These are phyloP conservation scores for Wallacemonas sp. DNA, from an alignment of 208 protist genomes.

Conservation along the genomic window DNA sequence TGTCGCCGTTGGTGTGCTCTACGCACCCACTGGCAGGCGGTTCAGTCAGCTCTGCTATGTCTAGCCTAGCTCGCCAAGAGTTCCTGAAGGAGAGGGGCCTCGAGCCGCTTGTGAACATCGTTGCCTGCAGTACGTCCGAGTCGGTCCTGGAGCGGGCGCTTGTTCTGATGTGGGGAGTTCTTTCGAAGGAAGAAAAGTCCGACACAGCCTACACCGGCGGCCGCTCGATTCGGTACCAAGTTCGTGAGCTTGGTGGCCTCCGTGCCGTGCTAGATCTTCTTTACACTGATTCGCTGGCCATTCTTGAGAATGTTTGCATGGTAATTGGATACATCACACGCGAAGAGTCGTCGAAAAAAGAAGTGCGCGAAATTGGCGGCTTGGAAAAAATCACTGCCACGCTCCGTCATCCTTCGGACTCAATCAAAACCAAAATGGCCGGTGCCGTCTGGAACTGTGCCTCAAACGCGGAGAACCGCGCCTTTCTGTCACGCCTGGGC, in stretches of 20 bases:
- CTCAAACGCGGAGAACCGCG: conserved; percentile 89
- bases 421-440: conserved; percentile 92
- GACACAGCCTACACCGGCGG: conserved; percentile 45
- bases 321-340: conserved; percentile 94
- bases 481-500: conserved; percentile 82
- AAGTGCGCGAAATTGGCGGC: conserved; percentile 84
- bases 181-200: conserved; percentile 64
- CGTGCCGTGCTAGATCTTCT: conserved; percentile 85
- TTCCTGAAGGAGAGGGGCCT: conserved; percentile 76
- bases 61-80: conserved; percentile 36
- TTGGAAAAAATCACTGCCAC: conserved; percentile 91
- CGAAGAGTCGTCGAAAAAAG: conserved; percentile 87
- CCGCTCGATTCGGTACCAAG: conserved; percentile 54
- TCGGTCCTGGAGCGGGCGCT: conserved; percentile 88
- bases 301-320: conserved; percentile 93
- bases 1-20: conserved; percentile 67
- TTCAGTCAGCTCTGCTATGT: conserved; percentile 22
- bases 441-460: conserved; percentile 94
- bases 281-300: conserved; percentile 87
- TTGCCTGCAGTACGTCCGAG: conserved; percentile 83
- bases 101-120: conserved; percentile 86
- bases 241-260: conserved; percentile 79
- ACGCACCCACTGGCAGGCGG: conserved; percentile 26
- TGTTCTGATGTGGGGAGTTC: conserved; percentile 85
- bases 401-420: conserved; percentile 85